Base-by-base conservation (phyloP, 192 early-diverging fungal species). In the Umbelopsis sp. region DNA sequence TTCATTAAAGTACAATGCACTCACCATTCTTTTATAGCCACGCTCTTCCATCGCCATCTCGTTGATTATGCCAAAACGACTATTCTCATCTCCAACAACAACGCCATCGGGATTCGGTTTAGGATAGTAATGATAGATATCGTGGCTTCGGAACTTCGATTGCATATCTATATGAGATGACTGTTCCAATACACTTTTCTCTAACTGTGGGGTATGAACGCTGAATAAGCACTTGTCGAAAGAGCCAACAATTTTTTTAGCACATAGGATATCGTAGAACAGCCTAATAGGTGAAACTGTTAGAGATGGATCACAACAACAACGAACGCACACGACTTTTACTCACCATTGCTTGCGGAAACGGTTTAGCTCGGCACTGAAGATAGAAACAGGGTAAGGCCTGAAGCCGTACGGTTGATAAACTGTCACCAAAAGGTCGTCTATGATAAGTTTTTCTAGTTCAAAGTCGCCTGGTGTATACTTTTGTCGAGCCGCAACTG, bases 151-250 rank as follows among this genome's bases (percentile, higher is more conserved):
- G 53, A 68, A 78, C 12, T 25, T 65, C 12, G 49, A 38, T 24
- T 66, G 45, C 25, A 32, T 25, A 71, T 78, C 77, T 21, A 78
- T 71, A 50, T 78, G 77, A 0, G 72, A 72, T 14, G 72, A 45
- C 49, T 78, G 77, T 36, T 73, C 71, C 17, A 82, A 43, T 4
- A 79, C 80, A 29, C 73, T 82, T 51, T 90, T 84, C 45, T 82
- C 85, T 41, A 90, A 74, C 73, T 94, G 94, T n/a, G 94, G 89
- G 54, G 90, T 89, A 76, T 96, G 94, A 21, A 97, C 90, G 67
- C 91, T 94, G 71, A 99, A 99, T 70, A 98, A 77, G 72, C 95
- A 97, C 73, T 96, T 93, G 74, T 98, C 96, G 74, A 96, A 96
- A 79, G 91, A 92, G 10, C 97, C 97, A 8, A 95, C 91, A 69